Evolutionary conservation across 257 asterid genomes (phyloP), one percentile per base, ranked within the genome.

Genomic region (Nicotiana undulata): DNA sequence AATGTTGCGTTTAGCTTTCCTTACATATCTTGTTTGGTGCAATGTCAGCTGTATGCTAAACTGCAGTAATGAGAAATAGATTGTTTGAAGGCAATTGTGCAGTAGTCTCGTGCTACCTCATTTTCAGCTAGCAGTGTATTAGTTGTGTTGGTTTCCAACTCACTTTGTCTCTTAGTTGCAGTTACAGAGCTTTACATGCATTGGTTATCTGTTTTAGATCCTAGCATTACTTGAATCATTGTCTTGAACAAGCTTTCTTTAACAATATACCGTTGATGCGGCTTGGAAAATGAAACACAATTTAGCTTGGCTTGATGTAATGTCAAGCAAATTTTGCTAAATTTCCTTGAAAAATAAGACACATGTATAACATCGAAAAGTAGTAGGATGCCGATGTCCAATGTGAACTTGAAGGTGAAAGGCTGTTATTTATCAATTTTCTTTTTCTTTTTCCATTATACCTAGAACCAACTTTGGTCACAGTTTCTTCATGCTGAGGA

Each of bases 31-130:
- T 13, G 15, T 72, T 44, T 46, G 77, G 34, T 63, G 28, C 56
- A 7, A 44, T 61, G 1, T 63, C 32, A 60, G 55, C 26, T 78
- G 74, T 37, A 37, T 5, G 58, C 31, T 34, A 5, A 59, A 78
- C 58, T 37, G 72, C 81, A n/a, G 56, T 60, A 60, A 59, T 78
- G 81, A 64, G 52, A 80, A 40, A 52, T 20, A 79, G 44, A 61
- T 20, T 22, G 34, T 60, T 63, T 15, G 13, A 37, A 37, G 16
- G 9, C 5, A 24, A 13, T 49, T 24, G 4, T 49, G 17, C 77
- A 22, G 37, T 72, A 6, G 59, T 22, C 2, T 70, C 77, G 3
- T 70, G 4, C 9, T 70, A 28, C 56, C 32, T 22, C 3, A 70
- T 46, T 44, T 24, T 18, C 49, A 44, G n/a, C 11, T 12, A 3